phyloP scores from a whole-genome alignment of 257 asterid genomes.

The Anisodus tanguticus region DNA sequence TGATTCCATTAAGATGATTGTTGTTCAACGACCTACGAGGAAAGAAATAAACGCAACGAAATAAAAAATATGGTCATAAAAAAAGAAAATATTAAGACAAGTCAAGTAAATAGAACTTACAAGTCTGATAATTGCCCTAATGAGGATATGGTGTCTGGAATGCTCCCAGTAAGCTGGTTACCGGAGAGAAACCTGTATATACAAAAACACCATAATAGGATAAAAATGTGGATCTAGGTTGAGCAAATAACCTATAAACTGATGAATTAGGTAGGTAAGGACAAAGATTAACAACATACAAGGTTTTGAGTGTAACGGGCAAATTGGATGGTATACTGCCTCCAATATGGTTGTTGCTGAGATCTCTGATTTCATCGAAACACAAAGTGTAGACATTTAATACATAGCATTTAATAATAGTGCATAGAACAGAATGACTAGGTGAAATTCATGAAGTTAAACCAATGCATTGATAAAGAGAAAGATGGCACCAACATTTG shows the following conservation, averaged over 20 bases:
- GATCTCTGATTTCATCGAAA: slow-evolving; percentile 55
- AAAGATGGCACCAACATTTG: slow-evolving; percentile 55
- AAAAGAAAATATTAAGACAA: neutral
- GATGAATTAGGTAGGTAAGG: slow-evolving; percentile 24
- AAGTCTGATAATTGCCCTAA: slow-evolving; percentile 66
- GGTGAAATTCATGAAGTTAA: neutral
- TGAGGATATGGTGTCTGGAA: slow-evolving; percentile 60
- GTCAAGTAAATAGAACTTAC: slow-evolving; percentile 50
- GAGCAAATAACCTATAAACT: slow-evolving; percentile 29
- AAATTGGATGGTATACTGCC: slow-evolving; percentile 75
- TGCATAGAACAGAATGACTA: neutral
- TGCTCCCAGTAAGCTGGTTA: slow-evolving; percentile 67
- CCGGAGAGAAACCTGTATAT: slow-evolving; percentile 60
- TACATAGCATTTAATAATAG: neutral
- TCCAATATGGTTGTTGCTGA: slow-evolving; percentile 83
- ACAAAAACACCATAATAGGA: neutral
- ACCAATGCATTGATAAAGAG: neutral
- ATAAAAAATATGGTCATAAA: neutral
- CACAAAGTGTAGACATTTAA: slow-evolving; percentile 15
- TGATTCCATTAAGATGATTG: slow-evolving; percentile 69
- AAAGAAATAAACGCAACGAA: slow-evolving; percentile 28
- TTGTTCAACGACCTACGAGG: slow-evolving; percentile 60
- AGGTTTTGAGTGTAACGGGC: slow-evolving; percentile 63
- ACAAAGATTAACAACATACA: slow-evolving; percentile 54
- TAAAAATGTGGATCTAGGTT: slow-evolving; percentile 24